Percentiles rank a stretch among this genome's conserved stretches.
Conservation (phyloP, 805 yeast genomes). For the Isabelozyma pseudorhagii region DNA sequence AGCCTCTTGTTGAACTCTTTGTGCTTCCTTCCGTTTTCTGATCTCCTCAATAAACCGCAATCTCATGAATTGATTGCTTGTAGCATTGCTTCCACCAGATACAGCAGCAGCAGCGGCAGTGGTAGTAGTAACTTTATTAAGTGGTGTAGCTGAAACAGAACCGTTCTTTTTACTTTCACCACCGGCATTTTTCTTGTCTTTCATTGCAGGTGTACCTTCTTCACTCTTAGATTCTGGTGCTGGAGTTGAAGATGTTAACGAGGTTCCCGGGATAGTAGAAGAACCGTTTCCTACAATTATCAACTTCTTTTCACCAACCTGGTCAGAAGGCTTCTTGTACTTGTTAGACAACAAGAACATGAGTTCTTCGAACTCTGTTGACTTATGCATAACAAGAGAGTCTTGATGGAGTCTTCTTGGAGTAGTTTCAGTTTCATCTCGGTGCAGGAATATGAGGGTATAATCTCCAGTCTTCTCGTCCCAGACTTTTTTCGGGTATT, state of each 20-base stretch:
- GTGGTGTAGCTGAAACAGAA: not conserved
- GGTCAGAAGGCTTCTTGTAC: slow-evolving; percentile 33
- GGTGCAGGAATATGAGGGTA: slow-evolving; percentile 25
- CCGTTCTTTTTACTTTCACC: not conserved
- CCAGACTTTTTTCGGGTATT: slow-evolving; percentile 45
- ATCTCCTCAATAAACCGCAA: slow-evolving; percentile 85
- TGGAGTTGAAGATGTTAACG: slow-evolving; percentile 16
- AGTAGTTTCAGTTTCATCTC: slow-evolving; percentile 27
- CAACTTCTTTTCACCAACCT: slow-evolving; percentile 34
- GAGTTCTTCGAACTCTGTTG: slow-evolving; percentile 81
- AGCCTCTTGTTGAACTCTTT: slow-evolving; percentile 40
- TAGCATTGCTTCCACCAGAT: slow-evolving; percentile 18
- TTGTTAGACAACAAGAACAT: slow-evolving; percentile 55
- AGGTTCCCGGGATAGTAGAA: slow-evolving; percentile 7
- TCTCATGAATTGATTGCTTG: slow-evolving; percentile 73
- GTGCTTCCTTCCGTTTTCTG: slow-evolving; percentile 57
- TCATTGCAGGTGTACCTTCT: slow-evolving; percentile 1
- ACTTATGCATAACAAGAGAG: slow-evolving; percentile 55
- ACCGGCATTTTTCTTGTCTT: slow-evolving; percentile 5
- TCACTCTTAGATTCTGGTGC: slow-evolving; percentile 7
- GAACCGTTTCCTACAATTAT: slow-evolving; percentile 30
- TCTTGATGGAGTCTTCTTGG: slow-evolving; percentile 40
- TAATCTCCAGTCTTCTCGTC: slow-evolving; percentile 31
- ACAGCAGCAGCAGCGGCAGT: slow-evolving; percentile 8
- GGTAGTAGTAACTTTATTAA: slow-evolving; percentile 8